A percentile compares a stretch with the other conserved stretches of the same genome.
Evolutionary conservation across 768 basidiomycete genomes (phyloP).

Genomic region (Strobilomyces dryophilus): DNA sequence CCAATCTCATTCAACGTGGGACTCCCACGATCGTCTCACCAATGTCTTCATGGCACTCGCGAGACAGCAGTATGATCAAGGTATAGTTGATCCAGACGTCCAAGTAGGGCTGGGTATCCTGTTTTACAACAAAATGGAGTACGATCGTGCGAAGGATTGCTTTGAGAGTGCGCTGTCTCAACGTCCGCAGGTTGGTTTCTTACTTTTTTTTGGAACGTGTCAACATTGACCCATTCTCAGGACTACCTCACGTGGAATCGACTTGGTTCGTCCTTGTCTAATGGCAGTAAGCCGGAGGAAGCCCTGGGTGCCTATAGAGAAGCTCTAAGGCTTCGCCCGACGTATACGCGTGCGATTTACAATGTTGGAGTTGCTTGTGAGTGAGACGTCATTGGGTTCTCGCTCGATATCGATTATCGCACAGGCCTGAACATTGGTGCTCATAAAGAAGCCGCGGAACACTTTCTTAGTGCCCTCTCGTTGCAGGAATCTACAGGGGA

Average conservation of each 20-base stretch:
- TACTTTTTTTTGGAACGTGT: neutral
- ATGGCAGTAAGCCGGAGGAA: constrained; percentile 92
- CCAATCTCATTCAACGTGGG: constrained; percentile 66
- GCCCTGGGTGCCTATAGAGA: constrained; percentile 87
- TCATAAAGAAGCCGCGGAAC: constrained; percentile 92
- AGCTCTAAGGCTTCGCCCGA: constrained; percentile 86
- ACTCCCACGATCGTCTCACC: constrained; percentile 72
- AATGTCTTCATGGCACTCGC: constrained; percentile 83
- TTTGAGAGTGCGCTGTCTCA: constrained; percentile 83
- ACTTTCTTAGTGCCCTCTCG: constrained; percentile 81
- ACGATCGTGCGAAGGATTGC: constrained; percentile 89
- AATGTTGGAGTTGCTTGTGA: constrained; percentile 97
- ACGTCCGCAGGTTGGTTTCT: constrained; percentile 57
- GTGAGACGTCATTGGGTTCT: constrained; percentile 29
- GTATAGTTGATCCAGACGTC: constrained; percentile 79
- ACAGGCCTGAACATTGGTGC: constrained; percentile 94
- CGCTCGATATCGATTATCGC: constrained; percentile 3
- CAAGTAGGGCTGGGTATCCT: constrained; percentile 92
- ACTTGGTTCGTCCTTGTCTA: constrained; percentile 89
- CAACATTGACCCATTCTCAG: constrained; percentile 29
- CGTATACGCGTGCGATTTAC: constrained; percentile 95
- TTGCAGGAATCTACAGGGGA: constrained; percentile 67
- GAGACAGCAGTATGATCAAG: constrained; percentile 70
- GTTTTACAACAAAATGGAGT: constrained; percentile 85
- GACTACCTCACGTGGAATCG: constrained; percentile 97